These are phyloP conservation scores for Malassezia obtusa DNA, from an alignment of 1,284 basidiomycete species.

Conservation along the genomic window DNA sequence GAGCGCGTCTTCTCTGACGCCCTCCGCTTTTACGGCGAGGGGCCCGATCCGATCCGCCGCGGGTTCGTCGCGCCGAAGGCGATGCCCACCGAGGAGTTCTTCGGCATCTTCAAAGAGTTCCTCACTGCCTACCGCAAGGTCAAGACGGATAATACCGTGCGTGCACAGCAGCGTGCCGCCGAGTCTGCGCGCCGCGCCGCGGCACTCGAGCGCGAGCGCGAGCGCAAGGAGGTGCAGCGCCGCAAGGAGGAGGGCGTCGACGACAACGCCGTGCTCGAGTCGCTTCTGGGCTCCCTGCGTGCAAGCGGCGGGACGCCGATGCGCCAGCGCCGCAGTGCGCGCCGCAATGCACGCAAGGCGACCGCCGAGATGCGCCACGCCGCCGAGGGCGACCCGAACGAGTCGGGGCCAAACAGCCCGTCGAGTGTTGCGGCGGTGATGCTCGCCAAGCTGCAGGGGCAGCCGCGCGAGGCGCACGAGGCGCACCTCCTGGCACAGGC, in stretches of 20 bases:
- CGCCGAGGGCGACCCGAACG: neutral
- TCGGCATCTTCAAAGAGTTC: slow-evolving; percentile 48
- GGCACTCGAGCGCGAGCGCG: slow-evolving; percentile 42
- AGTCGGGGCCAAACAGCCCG: slow-evolving; percentile 18
- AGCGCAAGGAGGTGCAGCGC: slow-evolving; percentile 35
- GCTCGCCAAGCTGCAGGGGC: slow-evolving; percentile 41
- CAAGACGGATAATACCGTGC: slow-evolving; percentile 37
- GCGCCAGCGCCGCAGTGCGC: slow-evolving; percentile 34
- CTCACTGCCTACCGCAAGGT: slow-evolving; percentile 43
- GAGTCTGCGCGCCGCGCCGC: slow-evolving; percentile 42
- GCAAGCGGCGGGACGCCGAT: slow-evolving; percentile 35
- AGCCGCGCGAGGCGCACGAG: neutral
- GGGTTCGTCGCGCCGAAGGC: slow-evolving; percentile 34
- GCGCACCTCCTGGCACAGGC: neutral
- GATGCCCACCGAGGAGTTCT: slow-evolving; percentile 48
- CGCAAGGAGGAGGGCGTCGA: slow-evolving; percentile 43
- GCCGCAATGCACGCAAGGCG: slow-evolving; percentile 6
- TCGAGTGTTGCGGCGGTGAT: slow-evolving; percentile 38
- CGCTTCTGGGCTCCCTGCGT: slow-evolving; percentile 37
- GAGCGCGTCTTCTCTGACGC: slow-evolving; percentile 42
- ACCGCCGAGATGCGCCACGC: neutral
- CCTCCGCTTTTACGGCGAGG: slow-evolving; percentile 46
- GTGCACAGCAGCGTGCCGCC: slow-evolving; percentile 39
- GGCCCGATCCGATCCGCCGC: slow-evolving; percentile 41
- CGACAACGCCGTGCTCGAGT: slow-evolving; percentile 43